Conservation (phyloP, 2,329 filamentous ascomycete species). For the Colletotrichum cereale region DNA sequence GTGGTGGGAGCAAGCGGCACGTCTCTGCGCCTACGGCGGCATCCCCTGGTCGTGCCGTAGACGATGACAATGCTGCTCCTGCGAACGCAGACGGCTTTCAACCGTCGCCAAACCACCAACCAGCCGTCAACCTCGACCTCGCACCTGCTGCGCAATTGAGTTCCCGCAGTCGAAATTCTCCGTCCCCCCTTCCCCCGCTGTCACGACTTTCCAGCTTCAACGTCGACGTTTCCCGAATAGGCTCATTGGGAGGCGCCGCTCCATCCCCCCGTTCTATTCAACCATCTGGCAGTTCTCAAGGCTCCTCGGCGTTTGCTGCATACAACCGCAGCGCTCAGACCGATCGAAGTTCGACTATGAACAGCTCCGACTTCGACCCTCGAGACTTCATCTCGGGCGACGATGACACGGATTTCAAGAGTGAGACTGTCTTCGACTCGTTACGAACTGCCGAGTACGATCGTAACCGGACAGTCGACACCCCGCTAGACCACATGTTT, state of each 20-base stretch:
- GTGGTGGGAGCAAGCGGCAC: conserved; percentile 61
- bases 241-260: conserved; percentile 56
- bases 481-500: conserved; percentile 83
- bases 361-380: conserved; percentile 77
- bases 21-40: conserved; percentile 64
- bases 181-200: conserved; percentile 68
- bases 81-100: conserved; percentile 36
- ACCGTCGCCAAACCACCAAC: conserved; percentile 46
- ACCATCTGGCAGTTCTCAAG: conserved; percentile 56
- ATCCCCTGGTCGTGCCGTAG: conserved; percentile 47
- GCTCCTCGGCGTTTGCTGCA: conserved; percentile 60
- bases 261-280: conserved; percentile 56
- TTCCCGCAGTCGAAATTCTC: conserved; percentile 58
- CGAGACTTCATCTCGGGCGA: conserved; percentile 76
- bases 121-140: conserved; percentile 45
- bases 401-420: conserved; percentile 83
- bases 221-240: conserved; percentile 63
- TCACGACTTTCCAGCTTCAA: conserved; percentile 68
- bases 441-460: conserved; percentile 78
- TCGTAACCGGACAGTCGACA: conserved; percentile 75
- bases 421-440: conserved; percentile 83
- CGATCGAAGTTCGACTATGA: conserved; percentile 73
- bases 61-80: conserved; percentile 40
- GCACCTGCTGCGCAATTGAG: conserved; percentile 47
- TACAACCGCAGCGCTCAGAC: conserved; percentile 51